These are phyloP conservation scores for Penicillium sp. DNA, from an alignment of 2,329 filamentous ascomycete species.

Conservation along the genomic window DNA sequence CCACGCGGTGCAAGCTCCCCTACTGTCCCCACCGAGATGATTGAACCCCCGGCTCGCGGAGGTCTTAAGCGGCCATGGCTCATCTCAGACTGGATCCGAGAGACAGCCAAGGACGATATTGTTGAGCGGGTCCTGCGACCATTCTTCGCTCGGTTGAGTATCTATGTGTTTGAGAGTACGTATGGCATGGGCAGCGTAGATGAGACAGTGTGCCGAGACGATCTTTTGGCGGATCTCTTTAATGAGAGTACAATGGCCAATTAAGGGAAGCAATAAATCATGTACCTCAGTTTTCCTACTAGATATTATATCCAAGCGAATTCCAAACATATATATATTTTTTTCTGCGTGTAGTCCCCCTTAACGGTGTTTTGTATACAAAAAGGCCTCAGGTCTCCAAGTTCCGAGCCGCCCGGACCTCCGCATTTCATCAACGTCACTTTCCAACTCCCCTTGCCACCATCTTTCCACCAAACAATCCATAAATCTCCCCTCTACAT, in stretches of 20 bases:
- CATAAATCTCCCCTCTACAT: not conserved
- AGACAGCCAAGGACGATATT: slow-evolving; percentile 59
- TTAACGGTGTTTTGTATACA: not conserved
- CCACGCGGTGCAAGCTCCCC: slow-evolving; percentile 38
- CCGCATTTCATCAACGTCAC: slow-evolving; percentile 23
- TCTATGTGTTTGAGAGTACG: slow-evolving; percentile 87
- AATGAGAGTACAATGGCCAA: slow-evolving; percentile 65
- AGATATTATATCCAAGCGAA: slow-evolving; percentile 7
- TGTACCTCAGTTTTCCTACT: slow-evolving; percentile 14
- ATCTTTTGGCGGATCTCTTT: slow-evolving; percentile 72
- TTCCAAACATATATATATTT: not conserved
- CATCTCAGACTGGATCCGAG: slow-evolving; percentile 50
- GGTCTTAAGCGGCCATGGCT: slow-evolving; percentile 44
- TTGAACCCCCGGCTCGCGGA: slow-evolving; percentile 27
- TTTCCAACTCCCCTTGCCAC: slow-evolving; percentile 18
- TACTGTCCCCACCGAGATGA: slow-evolving; percentile 27
- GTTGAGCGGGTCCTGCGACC: slow-evolving; percentile 77
- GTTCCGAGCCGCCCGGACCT: slow-evolving; percentile 24
- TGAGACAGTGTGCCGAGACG: slow-evolving; percentile 61
- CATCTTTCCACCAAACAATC: slow-evolving; percentile 6
- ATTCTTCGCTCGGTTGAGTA: slow-evolving; percentile 89
- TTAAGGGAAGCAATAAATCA: slow-evolving; percentile 18
- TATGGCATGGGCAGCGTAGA: slow-evolving; percentile 79
- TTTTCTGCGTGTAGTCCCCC: not conserved
- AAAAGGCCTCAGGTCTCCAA: slow-evolving; percentile 2